Conservation (phyloP, 805 yeast species). For the Phaffomyces thermotolerans region DNA sequence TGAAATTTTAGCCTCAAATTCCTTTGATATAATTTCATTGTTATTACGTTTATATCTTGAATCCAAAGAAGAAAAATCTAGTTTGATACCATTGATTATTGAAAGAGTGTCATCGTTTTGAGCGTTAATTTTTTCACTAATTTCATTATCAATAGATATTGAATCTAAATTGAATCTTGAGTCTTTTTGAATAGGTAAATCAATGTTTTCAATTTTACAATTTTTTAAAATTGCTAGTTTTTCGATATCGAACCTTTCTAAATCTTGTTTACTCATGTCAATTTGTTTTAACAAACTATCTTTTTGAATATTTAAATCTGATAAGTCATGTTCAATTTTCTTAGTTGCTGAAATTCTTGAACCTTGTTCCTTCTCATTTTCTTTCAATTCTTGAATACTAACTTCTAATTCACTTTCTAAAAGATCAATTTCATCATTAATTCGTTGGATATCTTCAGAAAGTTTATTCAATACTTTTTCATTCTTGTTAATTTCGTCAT, state of each 20-base stretch:
- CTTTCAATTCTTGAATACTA: slow-evolving; percentile 28
- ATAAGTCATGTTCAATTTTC: slow-evolving; percentile 41
- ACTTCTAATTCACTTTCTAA: slow-evolving; percentile 36
- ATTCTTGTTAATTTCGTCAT: slow-evolving; percentile 31
- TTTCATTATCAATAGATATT: slow-evolving; percentile 23
- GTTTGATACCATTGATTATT: slow-evolving; percentile 39
- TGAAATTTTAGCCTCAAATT: slow-evolving; percentile 34
- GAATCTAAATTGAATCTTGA: slow-evolving; percentile 4
- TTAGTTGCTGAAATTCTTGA: slow-evolving; percentile 28
- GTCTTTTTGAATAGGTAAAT: slow-evolving; percentile 43
- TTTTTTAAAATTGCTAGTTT: slow-evolving; percentile 54
- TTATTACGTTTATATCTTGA: slow-evolving; percentile 34
- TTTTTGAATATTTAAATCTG: slow-evolving; percentile 27
- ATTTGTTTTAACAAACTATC: slow-evolving; percentile 28
- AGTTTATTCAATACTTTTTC: slow-evolving; percentile 28
- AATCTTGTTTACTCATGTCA: slow-evolving; percentile 41
- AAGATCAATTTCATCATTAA: slow-evolving; percentile 29
- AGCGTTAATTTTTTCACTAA: slow-evolving; percentile 39
- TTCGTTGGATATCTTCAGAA: slow-evolving; percentile 26
- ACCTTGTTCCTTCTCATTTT: slow-evolving; percentile 26
- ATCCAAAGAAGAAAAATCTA: slow-evolving; percentile 47
- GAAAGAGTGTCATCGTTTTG: slow-evolving; percentile 22
- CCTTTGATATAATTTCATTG: slow-evolving; percentile 23
- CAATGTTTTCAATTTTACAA: slow-evolving; percentile 67
- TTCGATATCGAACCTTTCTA: slow-evolving; percentile 47